These are phyloP conservation scores for Annulohypoxylon stygium DNA, from an alignment of 495 filamentous ascomycete species.

Conservation along the genomic window DNA sequence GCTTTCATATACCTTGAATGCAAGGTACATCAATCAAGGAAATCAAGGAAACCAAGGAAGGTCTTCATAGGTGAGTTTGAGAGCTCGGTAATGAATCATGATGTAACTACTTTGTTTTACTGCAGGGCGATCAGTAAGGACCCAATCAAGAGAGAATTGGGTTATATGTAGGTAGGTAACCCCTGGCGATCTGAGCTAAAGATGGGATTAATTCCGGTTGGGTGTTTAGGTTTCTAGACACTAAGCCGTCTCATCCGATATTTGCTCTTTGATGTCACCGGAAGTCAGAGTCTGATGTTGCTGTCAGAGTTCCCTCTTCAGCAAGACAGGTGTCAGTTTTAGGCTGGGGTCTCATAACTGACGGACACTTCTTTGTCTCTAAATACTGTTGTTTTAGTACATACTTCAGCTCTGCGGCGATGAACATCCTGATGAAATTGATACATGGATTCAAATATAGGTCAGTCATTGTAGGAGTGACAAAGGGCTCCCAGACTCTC, in stretches of 20 bases:
- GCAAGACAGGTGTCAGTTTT: constrained; percentile 5
- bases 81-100: constrained; percentile 44
- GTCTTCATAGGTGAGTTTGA: constrained; percentile 22
- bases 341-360: not conserved
- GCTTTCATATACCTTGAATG: constrained; percentile 35
- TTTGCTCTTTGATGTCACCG: constrained; percentile 14
- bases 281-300: not conserved
- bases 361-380: not conserved
- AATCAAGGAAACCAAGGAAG: not conserved
- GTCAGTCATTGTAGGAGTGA: not conserved
- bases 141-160: constrained; percentile 19
- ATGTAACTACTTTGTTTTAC: constrained; percentile 36
- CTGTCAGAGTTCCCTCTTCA: constrained; percentile 2
- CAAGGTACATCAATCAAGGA: constrained; percentile 12
- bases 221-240: constrained; percentile 28
- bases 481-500: not conserved
- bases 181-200: constrained; percentile 17
- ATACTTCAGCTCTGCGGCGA: not conserved
- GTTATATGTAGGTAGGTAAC: constrained; percentile 16
- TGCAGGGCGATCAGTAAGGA: constrained; percentile 42
- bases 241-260: constrained; percentile 11
- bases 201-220: constrained; percentile 7
- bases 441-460: not conserved
- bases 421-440: too few relatives aligned
- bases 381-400: not conserved